Base-by-base conservation (phyloP, 495 filamentous ascomycete species). In the Neurospora discreta region DNA sequence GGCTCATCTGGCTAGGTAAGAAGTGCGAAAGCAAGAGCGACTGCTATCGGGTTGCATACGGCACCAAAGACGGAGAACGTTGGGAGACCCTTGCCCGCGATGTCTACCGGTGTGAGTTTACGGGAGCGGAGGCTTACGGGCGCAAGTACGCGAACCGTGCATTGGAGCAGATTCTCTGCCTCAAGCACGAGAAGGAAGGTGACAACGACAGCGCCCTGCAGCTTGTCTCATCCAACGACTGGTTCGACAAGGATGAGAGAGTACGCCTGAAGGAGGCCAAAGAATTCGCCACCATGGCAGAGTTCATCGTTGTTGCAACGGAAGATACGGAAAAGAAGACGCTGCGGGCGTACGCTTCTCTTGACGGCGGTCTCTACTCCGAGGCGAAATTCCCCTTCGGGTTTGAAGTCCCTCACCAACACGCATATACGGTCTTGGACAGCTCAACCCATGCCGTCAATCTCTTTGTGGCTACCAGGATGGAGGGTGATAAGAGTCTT, bases 361-460 rank as follows among this genome's bases (percentile, higher is more conserved):
- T 97, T 18, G 92, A 98, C 78, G 95, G 93, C 39, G 83, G 82
- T 71, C 87, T 80, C 23, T 98, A 95, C 77, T 95, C 95, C 0
- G 86, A 91, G 36, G 94, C 93, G 5, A 84, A 90, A 43, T 98
- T 98, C 81, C 95, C 95, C 3, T 83, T 85, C 70, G 93, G 93
- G 73, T 90, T 97, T 75, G 78, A 90, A 39, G 92, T 96, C 20
- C 74, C 80, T 18, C 88, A 91, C 75, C 89, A 93, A 76, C 87
- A 88, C 73, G 92, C 87, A 11, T 99, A 98, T 80, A 98, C 95
- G 1, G 93, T 97, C 7, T 86, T 99, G 20, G 93, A 97, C 74
- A 95, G 92, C 79, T 93, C 92, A 11, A 96, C 93, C 0, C 93
- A 97, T 81, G 90, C 95, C 9, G 85, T 98, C 69, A 98, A 98